phyloP scores from a whole-genome alignment of 2,329 filamentous ascomycete species.

The Talaromyces sp. region DNA sequence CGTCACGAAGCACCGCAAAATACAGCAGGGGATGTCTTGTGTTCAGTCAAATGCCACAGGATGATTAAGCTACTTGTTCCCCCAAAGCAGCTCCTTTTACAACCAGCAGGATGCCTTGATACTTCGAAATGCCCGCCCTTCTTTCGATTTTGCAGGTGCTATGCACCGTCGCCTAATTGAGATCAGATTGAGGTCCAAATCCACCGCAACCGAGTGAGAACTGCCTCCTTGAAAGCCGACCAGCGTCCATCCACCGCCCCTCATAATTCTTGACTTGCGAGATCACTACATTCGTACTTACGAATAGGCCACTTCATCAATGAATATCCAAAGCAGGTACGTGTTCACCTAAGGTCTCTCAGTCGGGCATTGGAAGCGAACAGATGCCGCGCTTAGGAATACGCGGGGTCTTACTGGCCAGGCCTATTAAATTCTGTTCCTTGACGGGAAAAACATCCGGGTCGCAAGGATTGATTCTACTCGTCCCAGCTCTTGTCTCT shows the following conservation, averaged over 20 bases:
- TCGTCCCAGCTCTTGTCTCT: background rate
- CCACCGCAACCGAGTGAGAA: background rate
- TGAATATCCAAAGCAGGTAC: background rate
- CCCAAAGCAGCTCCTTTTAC: background rate
- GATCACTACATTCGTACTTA: background rate
- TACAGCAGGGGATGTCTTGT: background rate
- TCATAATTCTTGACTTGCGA: background rate
- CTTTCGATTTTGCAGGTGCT: background rate
- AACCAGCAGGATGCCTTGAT: background rate
- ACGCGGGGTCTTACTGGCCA: background rate
- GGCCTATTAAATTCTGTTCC: constrained; percentile 6
- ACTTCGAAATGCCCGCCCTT: background rate
- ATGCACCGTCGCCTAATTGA: background rate
- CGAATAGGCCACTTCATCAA: background rate
- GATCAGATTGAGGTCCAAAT: background rate
- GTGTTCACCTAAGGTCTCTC: background rate
- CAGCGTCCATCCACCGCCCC: background rate
- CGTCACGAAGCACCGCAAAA: background rate
- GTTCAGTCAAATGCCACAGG: background rate
- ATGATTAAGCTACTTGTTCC: background rate
- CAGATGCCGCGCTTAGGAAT: background rate
- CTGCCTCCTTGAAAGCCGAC: background rate
- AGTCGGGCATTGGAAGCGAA: background rate
- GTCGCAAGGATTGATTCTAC: background rate
- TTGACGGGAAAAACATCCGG: constrained; percentile 7